phyloP scores from a whole-genome alignment of 306 rosid genomes.

The Glycine tomentella region DNA sequence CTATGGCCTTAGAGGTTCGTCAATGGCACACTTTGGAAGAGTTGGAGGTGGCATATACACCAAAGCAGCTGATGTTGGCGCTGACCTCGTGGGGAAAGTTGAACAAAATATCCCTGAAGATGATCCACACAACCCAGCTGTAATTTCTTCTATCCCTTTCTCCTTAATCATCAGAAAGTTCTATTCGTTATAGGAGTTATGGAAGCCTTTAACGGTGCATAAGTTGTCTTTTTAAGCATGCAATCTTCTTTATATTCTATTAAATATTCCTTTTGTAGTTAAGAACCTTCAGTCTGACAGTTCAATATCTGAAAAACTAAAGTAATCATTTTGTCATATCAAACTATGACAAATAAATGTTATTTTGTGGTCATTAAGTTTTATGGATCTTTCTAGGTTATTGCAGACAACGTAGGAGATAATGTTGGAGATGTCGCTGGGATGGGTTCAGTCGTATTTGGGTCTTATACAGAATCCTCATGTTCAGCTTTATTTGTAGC shows the following conservation, averaged over 20 bases:
- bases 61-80: constrained; percentile 89
- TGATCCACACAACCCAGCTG: constrained; percentile 79
- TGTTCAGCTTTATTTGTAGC: constrained; percentile 84
- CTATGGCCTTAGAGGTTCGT: constrained; percentile 80
- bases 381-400: constrained; percentile 58
- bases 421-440: constrained; percentile 83
- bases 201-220: constrained; percentile 14
- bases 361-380: not conserved
- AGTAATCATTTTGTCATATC: not conserved
- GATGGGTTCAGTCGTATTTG: constrained; percentile 79
- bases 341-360: not conserved
- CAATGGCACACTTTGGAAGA: constrained; percentile 84
- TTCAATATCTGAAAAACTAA: not conserved
- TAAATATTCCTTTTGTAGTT: not conserved
- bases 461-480: constrained; percentile 77
- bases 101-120: constrained; percentile 74
- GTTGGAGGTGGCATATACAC: constrained; percentile 84
- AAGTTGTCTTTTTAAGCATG: not conserved
- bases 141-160: constrained; percentile 45
- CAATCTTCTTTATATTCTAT: not conserved
- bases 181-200: constrained; percentile 7
- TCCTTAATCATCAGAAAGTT: not conserved
- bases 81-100: constrained; percentile 72
- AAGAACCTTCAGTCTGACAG: not conserved
- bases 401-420: constrained; percentile 83